Percentiles rank a stretch among this genome's conserved stretches.
phyloP scores from a whole-genome alignment of 768 basidiomycete genomes.

The Russula dissimulans region DNA sequence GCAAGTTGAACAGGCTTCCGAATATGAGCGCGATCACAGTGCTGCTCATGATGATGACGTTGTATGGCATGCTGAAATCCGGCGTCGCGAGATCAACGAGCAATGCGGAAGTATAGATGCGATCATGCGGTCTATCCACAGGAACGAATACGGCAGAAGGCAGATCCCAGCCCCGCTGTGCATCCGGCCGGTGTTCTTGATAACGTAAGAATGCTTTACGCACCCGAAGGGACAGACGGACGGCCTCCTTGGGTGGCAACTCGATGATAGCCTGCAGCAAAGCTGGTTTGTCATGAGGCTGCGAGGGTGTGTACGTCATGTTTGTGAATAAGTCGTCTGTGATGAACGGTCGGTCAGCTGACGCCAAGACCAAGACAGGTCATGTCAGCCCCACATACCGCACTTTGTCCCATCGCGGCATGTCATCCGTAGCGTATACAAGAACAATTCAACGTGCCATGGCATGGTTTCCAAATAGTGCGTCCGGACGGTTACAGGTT shows the following conservation, averaged over 20 bases:
- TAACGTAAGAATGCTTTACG: slow-evolving; percentile 83
- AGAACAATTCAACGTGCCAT: slow-evolving; percentile 82
- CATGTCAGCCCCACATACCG: slow-evolving; percentile 30
- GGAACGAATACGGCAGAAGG: slow-evolving; percentile 74
- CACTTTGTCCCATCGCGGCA: slow-evolving; percentile 36
- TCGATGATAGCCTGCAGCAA: slow-evolving; percentile 62
- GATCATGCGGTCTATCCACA: slow-evolving; percentile 18
- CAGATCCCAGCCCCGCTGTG: slow-evolving; percentile 90
- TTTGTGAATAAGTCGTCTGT: slow-evolving; percentile 56
- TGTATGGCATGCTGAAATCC: slow-evolving; percentile 99
- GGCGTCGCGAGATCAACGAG: slow-evolving; percentile 95
- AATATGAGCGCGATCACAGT: slow-evolving; percentile 89
- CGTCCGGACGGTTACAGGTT: slow-evolving; percentile 34
- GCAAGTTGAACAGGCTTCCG: slow-evolving; percentile 80
- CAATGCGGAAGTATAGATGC: slow-evolving; percentile 73
- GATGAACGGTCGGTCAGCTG: not conserved
- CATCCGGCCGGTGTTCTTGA: slow-evolving; percentile 93
- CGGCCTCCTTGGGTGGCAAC: slow-evolving; percentile 58
- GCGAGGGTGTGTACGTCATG: slow-evolving; percentile 57
- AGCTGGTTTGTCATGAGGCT: slow-evolving; percentile 65
- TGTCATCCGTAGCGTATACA: slow-evolving; percentile 61
- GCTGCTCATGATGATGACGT: slow-evolving; percentile 95
- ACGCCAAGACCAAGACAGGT: not conserved
- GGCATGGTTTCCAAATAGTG: slow-evolving; percentile 89
- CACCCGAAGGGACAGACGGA: slow-evolving; percentile 64